Percentiles rank a stretch among this genome's conserved stretches.
These are phyloP conservation scores for Ophiostoma ulmi DNA, from an alignment of 2,329 filamentous ascomycete species.

Conservation along the genomic window DNA sequence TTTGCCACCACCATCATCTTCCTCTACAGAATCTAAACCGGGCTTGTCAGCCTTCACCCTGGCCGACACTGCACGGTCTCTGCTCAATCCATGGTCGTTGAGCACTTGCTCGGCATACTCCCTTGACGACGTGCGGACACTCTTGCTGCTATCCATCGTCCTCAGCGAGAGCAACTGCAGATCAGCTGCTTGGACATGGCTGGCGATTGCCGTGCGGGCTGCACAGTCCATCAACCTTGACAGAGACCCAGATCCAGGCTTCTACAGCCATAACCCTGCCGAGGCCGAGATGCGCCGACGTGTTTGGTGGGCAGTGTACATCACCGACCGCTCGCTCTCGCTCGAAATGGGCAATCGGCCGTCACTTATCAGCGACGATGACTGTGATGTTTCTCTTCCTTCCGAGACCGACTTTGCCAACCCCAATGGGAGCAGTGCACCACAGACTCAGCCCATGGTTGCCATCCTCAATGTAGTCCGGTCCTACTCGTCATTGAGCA, in stretches of 20 bases:
- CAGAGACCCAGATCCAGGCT: constrained; percentile 49
- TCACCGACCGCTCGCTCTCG: constrained; percentile 75
- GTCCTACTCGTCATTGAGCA: constrained; percentile 67
- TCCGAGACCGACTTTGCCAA: constrained; percentile 72
- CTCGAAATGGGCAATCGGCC: constrained; percentile 71
- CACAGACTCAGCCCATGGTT: constrained; percentile 57
- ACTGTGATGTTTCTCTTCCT: constrained; percentile 80
- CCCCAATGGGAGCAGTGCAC: constrained; percentile 36
- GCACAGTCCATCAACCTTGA: constrained; percentile 82
- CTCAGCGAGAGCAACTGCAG: constrained; percentile 82
- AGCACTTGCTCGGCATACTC: constrained; percentile 39
- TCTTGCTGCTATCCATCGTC: constrained; percentile 70
- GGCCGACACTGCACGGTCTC: constrained; percentile 63
- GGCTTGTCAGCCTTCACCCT: constrained; percentile 51
- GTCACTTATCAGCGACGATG: constrained; percentile 75
- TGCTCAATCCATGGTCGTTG: constrained; percentile 66
- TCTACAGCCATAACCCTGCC: constrained; percentile 41
- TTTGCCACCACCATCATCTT: constrained; percentile 37
- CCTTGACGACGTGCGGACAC: constrained; percentile 66
- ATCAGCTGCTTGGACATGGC: constrained; percentile 79
- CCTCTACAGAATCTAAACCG: constrained; percentile 39
- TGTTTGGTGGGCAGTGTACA: constrained; percentile 92
- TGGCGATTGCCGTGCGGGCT: constrained; percentile 71
- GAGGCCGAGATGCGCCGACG: constrained; percentile 82
- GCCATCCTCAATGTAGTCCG: constrained; percentile 78